Conservation (phyloP, 192 early-diverging fungal species). For the Coemansia sp. region DNA sequence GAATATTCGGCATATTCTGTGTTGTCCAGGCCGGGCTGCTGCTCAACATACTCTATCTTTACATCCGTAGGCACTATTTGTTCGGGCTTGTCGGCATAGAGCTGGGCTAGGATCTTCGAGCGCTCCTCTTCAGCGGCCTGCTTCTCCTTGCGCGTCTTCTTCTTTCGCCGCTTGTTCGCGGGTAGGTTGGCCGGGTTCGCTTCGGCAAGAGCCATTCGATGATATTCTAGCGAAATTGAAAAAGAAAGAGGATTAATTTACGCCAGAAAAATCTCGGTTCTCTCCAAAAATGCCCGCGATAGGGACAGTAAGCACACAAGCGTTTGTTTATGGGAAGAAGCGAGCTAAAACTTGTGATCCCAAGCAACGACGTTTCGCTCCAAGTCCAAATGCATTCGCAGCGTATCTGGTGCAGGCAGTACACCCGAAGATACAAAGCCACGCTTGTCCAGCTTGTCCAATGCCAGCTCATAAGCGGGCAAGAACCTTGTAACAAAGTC, state of each 20-base stretch:
- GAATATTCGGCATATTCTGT: conserved; percentile 31
- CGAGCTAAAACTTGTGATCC: conserved; percentile 31
- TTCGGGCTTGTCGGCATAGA: conserved; percentile 3
- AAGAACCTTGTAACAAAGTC: conserved; percentile 87
- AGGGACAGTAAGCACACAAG: background rate
- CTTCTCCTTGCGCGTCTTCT: conserved; percentile 49
- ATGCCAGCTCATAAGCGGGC: conserved; percentile 70
- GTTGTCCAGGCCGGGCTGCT: conserved; percentile 11
- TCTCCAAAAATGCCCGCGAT: background rate
- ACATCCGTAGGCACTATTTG: conserved; percentile 23
- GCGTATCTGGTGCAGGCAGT: conserved; percentile 15
- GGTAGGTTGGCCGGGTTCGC: background rate
- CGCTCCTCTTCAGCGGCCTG: conserved; percentile 28
- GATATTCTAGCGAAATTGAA: background rate
- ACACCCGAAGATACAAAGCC: conserved; percentile 40
- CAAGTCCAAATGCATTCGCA: conserved; percentile 48
- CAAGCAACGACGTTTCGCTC: conserved; percentile 38
- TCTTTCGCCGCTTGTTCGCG: conserved; percentile 38
- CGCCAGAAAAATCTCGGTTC: background rate
- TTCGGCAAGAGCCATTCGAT: conserved; percentile 1
- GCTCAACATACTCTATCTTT: conserved; percentile 40
- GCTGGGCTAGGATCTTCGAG: conserved; percentile 19
- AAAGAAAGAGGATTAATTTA: background rate
- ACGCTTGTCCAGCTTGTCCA: conserved; percentile 28
- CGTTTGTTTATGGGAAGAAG: background rate